Evolutionary conservation across 345 rosid species (phyloP), one percentile per base, ranked within the genome.

Genomic region (Salix koriyanagi): DNA sequence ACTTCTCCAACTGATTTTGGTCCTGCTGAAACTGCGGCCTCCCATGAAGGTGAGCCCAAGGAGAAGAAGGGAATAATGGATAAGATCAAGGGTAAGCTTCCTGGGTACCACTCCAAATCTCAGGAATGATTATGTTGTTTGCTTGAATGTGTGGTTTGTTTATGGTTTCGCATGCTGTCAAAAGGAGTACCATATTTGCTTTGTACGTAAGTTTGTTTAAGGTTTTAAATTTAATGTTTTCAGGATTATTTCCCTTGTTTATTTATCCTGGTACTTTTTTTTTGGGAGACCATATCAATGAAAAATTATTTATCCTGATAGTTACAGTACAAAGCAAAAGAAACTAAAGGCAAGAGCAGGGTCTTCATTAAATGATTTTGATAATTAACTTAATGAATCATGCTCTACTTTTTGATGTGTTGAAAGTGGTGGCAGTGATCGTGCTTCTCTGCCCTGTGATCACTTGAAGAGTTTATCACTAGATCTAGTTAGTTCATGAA

Each of bases 41-140:
- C 72, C 30, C 76, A 61, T 2, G 83, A 79, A 36, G 83, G 15
- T 48, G 86, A 82, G 78, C 64, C 74, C 7, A 83, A 79, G 85
- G 97, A 89, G 90, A 93, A 93, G 85, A 93, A 89, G 70, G 97
- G 98, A 0, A 62, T 93, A 19, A 7, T 93, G 14, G 98, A 93
- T 90, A 93, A 93, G 86, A 89, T 93, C 73, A 93, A 93, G 87
- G 98, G 89, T 85, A 93, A 91, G 81, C 80, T 93, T n/a, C 98
- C 98, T 58, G 98, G 98, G 2, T 88, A 88, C 54, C 97, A 91
- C 76, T 74, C 89, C 18, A 93, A 91, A 84, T 74, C 64, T 7
- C 85, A 76, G 5, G 91, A 86, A 18, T 64, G 58, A 21, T 74
- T 21, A 65, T 30, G 30, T 5, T 70, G 25, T 50, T 36, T 50